Base-by-base conservation (phyloP, 345 rosid genomes). In the Nasturtium officinale region DNA sequence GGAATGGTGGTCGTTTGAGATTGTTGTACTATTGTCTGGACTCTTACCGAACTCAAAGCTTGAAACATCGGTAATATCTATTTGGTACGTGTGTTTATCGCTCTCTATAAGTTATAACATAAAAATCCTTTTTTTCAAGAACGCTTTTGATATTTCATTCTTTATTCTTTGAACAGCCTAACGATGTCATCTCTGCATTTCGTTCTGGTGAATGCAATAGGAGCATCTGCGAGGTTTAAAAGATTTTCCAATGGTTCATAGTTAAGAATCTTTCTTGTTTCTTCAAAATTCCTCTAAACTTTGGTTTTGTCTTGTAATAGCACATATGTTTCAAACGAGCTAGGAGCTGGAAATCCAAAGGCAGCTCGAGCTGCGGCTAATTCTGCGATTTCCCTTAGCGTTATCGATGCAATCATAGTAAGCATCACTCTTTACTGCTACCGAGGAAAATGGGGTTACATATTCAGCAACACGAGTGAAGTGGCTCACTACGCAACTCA, bases 1-100 rank as follows among this genome's bases (percentile, higher is more conserved):
- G 7, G 85, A 86, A 55, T 80, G 87, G 85, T 86, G 88, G 90
- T 70, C 84, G 0, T 83, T 61, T 64, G 90, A 87, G 79, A 29
- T 82, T 25, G 65, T 88, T 42, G 29, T 81, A 61, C 53, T 88
- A n/a, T 48, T 86, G 9, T 79, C 85, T 12, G 93, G 86, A 12
- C 72, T 80, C 53, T 74, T 84, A 53, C 86, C 90, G 0, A 65
- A 88, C 74, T 66, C 87, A 9, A 79, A 76, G 73, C 81, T 86
- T 16, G 87, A 88, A 81, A 80, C 89, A 7, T 76, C 89, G 18
- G 87, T 82, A 5, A 43, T 87, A 45, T 87, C 90, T 12, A 82
- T 87, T 25, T 85, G 90, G 86, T 84, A 82, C 64, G 43, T 5
- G 37, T 15, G 13, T 11, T 7, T 7, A 38, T 15, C 13, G n/a